Evolutionary conservation across 441 rosid genomes (phyloP).

Genomic region (Gossypium lobatum): DNA sequence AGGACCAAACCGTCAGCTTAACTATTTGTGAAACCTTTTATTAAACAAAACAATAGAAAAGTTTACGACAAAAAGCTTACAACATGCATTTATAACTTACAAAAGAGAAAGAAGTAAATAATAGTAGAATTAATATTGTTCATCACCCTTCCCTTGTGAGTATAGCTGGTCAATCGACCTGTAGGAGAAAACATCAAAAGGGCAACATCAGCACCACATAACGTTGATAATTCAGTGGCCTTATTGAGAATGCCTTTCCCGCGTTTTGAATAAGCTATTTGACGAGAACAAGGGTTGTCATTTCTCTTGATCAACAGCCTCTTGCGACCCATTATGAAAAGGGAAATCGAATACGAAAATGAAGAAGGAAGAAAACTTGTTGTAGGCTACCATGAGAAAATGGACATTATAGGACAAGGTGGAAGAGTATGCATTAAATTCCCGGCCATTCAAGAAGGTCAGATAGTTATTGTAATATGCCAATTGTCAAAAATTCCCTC

Average conservation of each 20-base stretch:
- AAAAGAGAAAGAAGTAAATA: slow-evolving; percentile 3
- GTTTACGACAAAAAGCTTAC: not conserved
- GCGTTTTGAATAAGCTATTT: slow-evolving; percentile 23
- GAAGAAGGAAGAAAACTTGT: not conserved
- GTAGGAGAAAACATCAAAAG: slow-evolving; percentile 8
- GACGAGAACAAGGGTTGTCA: slow-evolving; percentile 5
- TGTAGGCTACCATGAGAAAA: not conserved
- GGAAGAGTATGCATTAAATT: slow-evolving; percentile 10
- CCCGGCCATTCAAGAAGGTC: not conserved
- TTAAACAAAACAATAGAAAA: not conserved
- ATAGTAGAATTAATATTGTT: not conserved
- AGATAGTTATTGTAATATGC: not conserved
- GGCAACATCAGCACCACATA: slow-evolving; percentile 1
- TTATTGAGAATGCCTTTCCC: slow-evolving; percentile 26
- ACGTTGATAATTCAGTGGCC: slow-evolving; percentile 22
- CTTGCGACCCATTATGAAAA: slow-evolving; percentile 17
- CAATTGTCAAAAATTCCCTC: not conserved
- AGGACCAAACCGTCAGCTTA: not conserved
- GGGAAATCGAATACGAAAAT: not conserved
- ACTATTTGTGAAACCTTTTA: not conserved
- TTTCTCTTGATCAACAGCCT: slow-evolving; percentile 14
- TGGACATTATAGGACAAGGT: not conserved
- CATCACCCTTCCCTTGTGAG: slow-evolving; percentile 22
- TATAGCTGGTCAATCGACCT: slow-evolving; percentile 9
- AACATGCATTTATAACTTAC: not conserved